Evolutionary conservation across 148 eudicot genomes (phyloP).

Genomic region (Chenopodium berlandieri): DNA sequence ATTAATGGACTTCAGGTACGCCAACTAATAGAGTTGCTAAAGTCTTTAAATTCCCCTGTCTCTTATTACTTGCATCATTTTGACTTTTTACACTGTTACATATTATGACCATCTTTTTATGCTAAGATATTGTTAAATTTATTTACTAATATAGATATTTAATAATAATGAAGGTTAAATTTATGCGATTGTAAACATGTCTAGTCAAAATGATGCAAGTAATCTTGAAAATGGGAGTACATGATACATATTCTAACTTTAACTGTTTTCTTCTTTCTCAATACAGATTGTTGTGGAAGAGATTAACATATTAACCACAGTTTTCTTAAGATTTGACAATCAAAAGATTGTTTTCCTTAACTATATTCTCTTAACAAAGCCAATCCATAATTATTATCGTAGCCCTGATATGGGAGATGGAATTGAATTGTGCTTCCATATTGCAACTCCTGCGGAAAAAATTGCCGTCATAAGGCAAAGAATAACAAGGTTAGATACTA

Average conservation of each 20-base stretch:
- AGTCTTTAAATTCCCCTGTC: no score
- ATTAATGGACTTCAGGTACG: slow-evolving; percentile 72
- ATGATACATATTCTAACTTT: neutral
- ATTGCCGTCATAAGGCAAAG: slow-evolving; percentile 60
- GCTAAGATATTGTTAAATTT: no score
- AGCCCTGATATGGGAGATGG: slow-evolving; percentile 90
- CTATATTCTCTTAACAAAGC: slow-evolving; percentile 47
- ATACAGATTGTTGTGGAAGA: slow-evolving; percentile 81
- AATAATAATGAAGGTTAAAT: no score
- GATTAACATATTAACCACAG: slow-evolving; percentile 74
- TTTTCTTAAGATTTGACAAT: slow-evolving; percentile 69
- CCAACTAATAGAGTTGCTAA: neutral
- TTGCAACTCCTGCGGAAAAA: slow-evolving; percentile 75
- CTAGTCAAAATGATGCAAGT: neutral
- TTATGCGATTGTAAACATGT: no score
- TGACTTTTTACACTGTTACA: no score
- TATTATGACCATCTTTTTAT: no score
- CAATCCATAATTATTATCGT: slow-evolving; percentile 65
- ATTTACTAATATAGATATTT: no score
- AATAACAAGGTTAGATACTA: slow-evolving; percentile 41
- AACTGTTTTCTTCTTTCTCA: neutral
- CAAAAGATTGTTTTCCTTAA: slow-evolving; percentile 65
- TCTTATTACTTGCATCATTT: no score
- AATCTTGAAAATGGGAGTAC: neutral
- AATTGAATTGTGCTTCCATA: slow-evolving; percentile 58